Percentiles rank a stretch among this genome's conserved stretches.
These are phyloP conservation scores for Cryptococcus jaspeensis DNA, from an alignment of 1,284 basidiomycete species.

Conservation along the genomic window DNA sequence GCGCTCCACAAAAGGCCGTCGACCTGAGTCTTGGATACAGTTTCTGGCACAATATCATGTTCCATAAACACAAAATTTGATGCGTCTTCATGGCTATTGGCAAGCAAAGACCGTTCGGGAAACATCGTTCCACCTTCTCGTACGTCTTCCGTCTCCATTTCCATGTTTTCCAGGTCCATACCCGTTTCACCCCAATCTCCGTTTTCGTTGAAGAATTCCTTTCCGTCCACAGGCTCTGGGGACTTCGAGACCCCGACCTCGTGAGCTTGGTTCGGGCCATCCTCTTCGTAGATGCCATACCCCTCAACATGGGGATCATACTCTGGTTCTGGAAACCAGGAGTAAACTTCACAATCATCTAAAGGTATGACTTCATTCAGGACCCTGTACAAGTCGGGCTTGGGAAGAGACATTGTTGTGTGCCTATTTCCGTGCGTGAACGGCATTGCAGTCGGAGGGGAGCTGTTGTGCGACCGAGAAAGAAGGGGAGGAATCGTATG, in stretches of 20 bases:
- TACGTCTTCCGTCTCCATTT: constrained; percentile 27
- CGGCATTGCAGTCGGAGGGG: constrained; percentile 53
- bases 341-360: constrained; percentile 91
- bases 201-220: constrained; percentile 30
- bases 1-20: constrained; percentile 95
- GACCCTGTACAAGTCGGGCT: constrained; percentile 80
- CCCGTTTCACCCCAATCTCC: constrained; percentile 20
- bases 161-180: constrained; percentile 38
- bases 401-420: constrained; percentile 38
- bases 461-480: constrained; percentile 42
- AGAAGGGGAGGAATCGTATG: not conserved
- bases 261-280: constrained; percentile 50
- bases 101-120: too few relatives aligned
- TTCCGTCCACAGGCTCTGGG: constrained; percentile 36
- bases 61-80: too few relatives aligned
- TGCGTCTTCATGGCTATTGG: too few relatives aligned
- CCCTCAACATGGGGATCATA: constrained; percentile 82
- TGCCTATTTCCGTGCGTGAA: constrained; percentile 20
- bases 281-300: constrained; percentile 56
- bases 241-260: constrained; percentile 19
- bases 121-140: constrained; percentile 4
- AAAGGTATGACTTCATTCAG: constrained; percentile 89
- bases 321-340: constrained; percentile 90
- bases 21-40: constrained; percentile 51
- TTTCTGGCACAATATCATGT: constrained; percentile 11